Evolutionary conservation across 306 rosid species (phyloP).

Genomic region (Mimosa pudica): DNA sequence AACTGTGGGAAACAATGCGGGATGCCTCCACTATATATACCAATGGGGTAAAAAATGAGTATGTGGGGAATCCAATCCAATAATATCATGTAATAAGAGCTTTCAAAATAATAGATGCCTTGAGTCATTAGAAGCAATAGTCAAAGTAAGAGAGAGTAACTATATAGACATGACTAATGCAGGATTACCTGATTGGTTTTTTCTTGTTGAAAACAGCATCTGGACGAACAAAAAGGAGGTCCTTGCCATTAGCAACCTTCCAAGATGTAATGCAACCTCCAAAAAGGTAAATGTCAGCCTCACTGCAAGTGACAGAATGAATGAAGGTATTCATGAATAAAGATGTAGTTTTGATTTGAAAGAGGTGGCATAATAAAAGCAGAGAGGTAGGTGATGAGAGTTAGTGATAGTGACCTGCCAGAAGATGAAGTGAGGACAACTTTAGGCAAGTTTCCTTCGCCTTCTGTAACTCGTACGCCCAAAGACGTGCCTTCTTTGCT

Average conservation of each 20-base stretch:
- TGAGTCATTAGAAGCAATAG: not conserved
- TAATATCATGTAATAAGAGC: not conserved
- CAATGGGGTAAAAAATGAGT: conserved; percentile 48
- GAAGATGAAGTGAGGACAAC: conserved; percentile 68
- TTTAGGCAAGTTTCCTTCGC: conserved; percentile 84
- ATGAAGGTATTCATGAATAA: not conserved
- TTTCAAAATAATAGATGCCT: conserved; percentile 23
- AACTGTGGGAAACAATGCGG: conserved; percentile 99
- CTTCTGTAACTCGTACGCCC: conserved; percentile 72
- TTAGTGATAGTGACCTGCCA: conserved; percentile 56
- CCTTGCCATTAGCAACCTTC: conserved; percentile 74
- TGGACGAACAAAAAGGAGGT: conserved; percentile 91
- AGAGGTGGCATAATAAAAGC: not conserved
- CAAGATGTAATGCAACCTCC: conserved; percentile 93
- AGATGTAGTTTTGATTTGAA: not conserved
- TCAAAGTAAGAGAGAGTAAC: too few relatives aligned
- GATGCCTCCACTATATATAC: conserved; percentile 79
- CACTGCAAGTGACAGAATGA: conserved; percentile 54
- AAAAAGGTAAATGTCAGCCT: conserved; percentile 78
- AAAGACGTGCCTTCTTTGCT: conserved; percentile 42
- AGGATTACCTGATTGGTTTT: conserved; percentile 82
- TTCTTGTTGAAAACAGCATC: conserved; percentile 87
- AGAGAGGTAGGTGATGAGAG: not conserved
- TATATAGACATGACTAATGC: not conserved
- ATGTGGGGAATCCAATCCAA: conserved; percentile 22